Evolutionary conservation across 257 asterid species (phyloP).

Genomic region (Osmanthus fragrans): DNA sequence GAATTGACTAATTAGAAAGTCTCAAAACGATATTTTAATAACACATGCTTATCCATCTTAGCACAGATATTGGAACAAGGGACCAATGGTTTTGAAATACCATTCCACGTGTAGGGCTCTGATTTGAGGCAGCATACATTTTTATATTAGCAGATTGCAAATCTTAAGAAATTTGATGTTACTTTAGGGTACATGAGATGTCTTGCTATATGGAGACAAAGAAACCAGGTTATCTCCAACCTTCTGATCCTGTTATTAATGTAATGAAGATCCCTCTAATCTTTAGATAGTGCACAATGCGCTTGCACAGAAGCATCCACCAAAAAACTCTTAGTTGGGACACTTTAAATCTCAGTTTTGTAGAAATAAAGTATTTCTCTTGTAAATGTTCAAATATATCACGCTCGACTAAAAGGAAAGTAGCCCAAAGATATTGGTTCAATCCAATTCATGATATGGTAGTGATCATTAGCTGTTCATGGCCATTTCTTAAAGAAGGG

Average conservation of each 20-base stretch:
- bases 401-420: too few species aligned
- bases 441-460: too few species aligned
- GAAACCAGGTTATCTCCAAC: constrained; percentile 39
- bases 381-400: too few species aligned
- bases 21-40: neutral
- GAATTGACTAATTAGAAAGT: constrained; percentile 9
- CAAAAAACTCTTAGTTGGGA: neutral
- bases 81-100: constrained; percentile 18
- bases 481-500: too few species aligned
- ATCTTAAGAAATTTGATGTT: constrained; percentile 17
- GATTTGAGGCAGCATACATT: constrained; percentile 3
- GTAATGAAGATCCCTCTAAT: constrained; percentile 18
- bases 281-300: constrained; percentile 34
- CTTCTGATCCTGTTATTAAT: constrained; percentile 15
- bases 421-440: too few species aligned
- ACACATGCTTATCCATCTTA: constrained; percentile 24
- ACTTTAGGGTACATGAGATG: constrained; percentile 49
- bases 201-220: constrained; percentile 40
- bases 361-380: neutral
- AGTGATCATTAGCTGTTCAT: too few species aligned
- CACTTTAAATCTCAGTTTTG: neutral
- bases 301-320: constrained; percentile 52
- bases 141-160: constrained; percentile 13
- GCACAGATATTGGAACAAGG: constrained; percentile 4
- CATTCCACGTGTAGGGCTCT: constrained; percentile 28